Percentiles rank a stretch among this genome's conserved stretches.
Conservation (phyloP, 352 stramenopile genomes). For the Aphanomyces euteiches region DNA sequence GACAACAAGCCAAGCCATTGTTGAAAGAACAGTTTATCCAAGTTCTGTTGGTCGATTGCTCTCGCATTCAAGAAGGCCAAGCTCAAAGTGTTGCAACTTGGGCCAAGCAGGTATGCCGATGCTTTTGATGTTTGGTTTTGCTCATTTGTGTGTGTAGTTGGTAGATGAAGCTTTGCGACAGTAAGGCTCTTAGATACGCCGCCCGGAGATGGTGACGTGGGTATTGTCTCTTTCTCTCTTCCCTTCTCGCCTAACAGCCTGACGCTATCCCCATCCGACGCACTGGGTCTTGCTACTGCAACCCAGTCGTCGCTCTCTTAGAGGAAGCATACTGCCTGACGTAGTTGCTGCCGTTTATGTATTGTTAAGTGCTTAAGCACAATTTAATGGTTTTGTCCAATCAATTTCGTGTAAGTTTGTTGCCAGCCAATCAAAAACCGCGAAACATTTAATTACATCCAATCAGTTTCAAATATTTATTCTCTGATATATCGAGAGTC, state of each 20-base stretch:
- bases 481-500: no score
- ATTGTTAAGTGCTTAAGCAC: background rate
- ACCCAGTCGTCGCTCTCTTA: background rate
- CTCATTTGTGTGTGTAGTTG: slow-evolving; percentile 13
- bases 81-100: slow-evolving; percentile 65
- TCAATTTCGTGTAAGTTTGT: background rate
- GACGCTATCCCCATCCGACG: background rate
- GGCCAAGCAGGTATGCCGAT: slow-evolving; percentile 56
- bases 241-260: slow-evolving; percentile 13
- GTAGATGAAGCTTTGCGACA: slow-evolving; percentile 9
- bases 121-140: background rate
- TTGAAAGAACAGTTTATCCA: slow-evolving; percentile 69
- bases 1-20: slow-evolving; percentile 54
- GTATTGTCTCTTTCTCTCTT: background rate
- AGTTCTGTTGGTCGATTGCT: slow-evolving; percentile 69
- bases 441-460: no score
- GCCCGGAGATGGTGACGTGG: background rate
- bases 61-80: slow-evolving; percentile 60
- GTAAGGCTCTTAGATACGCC: background rate
- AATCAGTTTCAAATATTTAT: no score
- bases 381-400: background rate
- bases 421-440: no score
- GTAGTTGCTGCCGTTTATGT: background rate
- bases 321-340: background rate
- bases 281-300: background rate